Conservation (phyloP, 2,329 filamentous ascomycete genomes). For the Fusarium xylarioides region DNA sequence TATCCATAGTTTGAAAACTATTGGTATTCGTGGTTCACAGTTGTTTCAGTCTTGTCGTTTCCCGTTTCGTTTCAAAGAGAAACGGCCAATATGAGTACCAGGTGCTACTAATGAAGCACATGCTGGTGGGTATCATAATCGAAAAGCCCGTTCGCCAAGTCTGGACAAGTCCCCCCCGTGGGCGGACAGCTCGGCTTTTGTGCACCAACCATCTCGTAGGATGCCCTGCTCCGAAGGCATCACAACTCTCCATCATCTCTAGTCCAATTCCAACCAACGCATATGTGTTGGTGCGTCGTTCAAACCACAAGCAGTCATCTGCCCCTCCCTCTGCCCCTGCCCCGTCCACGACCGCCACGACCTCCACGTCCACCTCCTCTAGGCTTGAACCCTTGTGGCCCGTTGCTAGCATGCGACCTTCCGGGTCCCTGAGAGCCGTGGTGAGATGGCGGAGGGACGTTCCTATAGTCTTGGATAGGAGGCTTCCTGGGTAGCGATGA, state of each 20-base stretch:
- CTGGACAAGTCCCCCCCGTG: constrained; percentile 24
- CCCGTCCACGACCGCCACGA: constrained; percentile 42
- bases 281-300: neutral
- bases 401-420: constrained; percentile 22
- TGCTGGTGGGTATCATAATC: constrained; percentile 37
- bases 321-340: constrained; percentile 43
- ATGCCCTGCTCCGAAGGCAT: constrained; percentile 18
- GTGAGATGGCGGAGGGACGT: constrained; percentile 42
- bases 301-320: constrained; percentile 30
- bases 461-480: constrained; percentile 42
- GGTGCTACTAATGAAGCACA: constrained; percentile 6
- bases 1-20: neutral
- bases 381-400: constrained; percentile 28
- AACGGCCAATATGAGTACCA: constrained; percentile 1
- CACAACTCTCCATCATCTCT: constrained; percentile 16
- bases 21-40: neutral
- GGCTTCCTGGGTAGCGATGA: constrained; percentile 46
- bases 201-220: constrained; percentile 33
- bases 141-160: constrained; percentile 25
- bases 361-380: constrained; percentile 38
- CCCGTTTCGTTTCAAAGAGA: constrained; percentile 25
- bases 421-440: constrained; percentile 25
- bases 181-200: constrained; percentile 15
- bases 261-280: constrained; percentile 10
- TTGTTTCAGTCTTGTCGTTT: neutral